Evolutionary conservation across 2,329 filamentous ascomycete genomes (phyloP).

Genomic region (Xylariales sp.): DNA sequence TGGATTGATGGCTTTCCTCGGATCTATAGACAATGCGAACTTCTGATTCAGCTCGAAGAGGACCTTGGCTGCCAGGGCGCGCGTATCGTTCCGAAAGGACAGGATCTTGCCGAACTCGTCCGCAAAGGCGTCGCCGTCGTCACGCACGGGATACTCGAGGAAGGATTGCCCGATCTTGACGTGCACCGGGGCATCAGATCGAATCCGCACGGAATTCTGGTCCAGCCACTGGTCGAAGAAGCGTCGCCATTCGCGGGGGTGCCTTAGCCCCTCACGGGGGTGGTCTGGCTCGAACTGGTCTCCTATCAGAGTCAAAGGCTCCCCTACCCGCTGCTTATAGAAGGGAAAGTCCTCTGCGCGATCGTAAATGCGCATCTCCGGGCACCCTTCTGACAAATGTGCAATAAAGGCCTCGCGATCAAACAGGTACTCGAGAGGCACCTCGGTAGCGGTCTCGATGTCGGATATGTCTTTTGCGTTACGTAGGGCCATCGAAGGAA

Average conservation of each 20-base stretch:
- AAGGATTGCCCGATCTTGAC: constrained; percentile 28
- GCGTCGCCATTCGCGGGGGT: constrained; percentile 22
- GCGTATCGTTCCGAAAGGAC: constrained; percentile 27
- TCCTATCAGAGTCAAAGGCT: constrained; percentile 20
- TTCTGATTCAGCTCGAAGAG: constrained; percentile 17
- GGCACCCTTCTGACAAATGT: constrained; percentile 22
- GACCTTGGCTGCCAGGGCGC: constrained; percentile 23
- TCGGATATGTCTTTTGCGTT: constrained; percentile 27
- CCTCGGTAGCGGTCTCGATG: constrained; percentile 23
- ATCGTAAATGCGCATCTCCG: constrained; percentile 24
- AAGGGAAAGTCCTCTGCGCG: constrained; percentile 23
- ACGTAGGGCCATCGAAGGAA: constrained; percentile 31
- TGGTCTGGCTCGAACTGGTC: constrained; percentile 28
- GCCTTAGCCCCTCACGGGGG: constrained; percentile 17
- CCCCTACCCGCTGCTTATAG: constrained; percentile 15
- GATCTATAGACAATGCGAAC: constrained; percentile 21
- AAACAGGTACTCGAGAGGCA: constrained; percentile 25
- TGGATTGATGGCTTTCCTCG: constrained; percentile 17
- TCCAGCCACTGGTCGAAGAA: constrained; percentile 29
- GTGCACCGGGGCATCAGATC: constrained; percentile 18
- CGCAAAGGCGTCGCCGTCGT: constrained; percentile 29
- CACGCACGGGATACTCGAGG: constrained; percentile 31
- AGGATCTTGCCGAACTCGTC: constrained; percentile 29
- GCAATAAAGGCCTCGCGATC: constrained; percentile 22
- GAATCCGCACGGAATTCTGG: constrained; percentile 15